Evolutionary conservation across 768 basidiomycete species (phyloP).

Genomic region (Filobasidium wieringae): DNA sequence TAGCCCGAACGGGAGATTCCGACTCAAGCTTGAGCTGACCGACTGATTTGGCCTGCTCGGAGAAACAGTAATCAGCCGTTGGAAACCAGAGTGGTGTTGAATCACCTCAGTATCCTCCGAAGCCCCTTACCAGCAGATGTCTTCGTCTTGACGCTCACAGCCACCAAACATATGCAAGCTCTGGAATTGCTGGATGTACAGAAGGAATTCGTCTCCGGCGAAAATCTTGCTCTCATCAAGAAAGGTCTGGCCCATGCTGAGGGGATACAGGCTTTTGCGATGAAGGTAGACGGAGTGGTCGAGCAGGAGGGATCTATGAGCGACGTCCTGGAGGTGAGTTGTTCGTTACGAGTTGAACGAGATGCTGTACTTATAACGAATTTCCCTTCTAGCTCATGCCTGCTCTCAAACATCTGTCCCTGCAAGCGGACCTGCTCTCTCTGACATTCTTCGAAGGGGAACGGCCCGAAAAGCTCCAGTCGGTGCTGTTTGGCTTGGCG

Average conservation of each 20-base stretch:
- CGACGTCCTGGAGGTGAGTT: conserved; percentile 4
- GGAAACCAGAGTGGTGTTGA: neutral
- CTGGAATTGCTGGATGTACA: conserved; percentile 12
- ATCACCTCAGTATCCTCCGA: conserved; percentile 3
- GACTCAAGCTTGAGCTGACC: neutral
- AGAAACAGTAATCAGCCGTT: neutral
- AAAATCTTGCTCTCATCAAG: neutral
- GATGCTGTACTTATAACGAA: neutral
- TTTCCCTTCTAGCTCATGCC: conserved; percentile 2
- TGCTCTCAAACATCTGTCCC: neutral
- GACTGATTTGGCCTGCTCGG: neutral
- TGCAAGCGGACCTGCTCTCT: conserved; percentile 7
- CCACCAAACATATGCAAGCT: neutral
- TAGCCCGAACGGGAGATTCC: neutral
- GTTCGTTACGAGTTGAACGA: neutral
- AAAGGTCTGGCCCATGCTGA: neutral
- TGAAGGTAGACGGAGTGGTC: conserved; percentile 5
- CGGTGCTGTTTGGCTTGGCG: conserved; percentile 5
- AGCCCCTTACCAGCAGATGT: neutral
- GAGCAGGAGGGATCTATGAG: conserved; percentile 5
- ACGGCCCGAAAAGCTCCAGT: neutral
- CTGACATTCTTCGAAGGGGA: conserved; percentile 3
- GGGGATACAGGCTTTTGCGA: neutral
- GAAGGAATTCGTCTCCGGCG: neutral
- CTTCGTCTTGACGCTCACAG: neutral